Conservation (phyloP, 2,329 filamentous ascomycete genomes). For the Thermothelomyces thermophilus region DNA sequence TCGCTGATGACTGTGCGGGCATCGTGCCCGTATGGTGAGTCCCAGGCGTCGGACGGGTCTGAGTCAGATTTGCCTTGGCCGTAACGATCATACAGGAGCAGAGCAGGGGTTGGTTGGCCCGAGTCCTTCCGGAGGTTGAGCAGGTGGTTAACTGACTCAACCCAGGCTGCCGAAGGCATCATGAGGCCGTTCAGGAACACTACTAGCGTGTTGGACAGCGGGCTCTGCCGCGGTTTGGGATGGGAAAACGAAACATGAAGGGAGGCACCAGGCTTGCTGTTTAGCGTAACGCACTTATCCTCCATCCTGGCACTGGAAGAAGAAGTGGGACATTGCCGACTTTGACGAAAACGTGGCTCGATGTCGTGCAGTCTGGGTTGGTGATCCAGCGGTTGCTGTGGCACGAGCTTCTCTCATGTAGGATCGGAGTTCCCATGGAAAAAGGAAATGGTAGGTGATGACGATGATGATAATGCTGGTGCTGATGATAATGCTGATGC, state of each 20-base stretch:
- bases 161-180: slow-evolving; percentile 20
- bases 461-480: too few relatives aligned
- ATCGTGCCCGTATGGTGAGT: slow-evolving; percentile 41
- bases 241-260: slow-evolving; percentile 15
- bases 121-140: slow-evolving; percentile 6
- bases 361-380: not conserved
- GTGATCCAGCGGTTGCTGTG: too few relatives aligned
- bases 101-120: slow-evolving; percentile 28
- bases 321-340: too few relatives aligned
- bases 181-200: slow-evolving; percentile 26
- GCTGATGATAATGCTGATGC: not conserved
- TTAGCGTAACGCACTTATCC: slow-evolving; percentile 11
- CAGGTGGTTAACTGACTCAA: slow-evolving; percentile 14
- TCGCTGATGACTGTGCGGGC: slow-evolving; percentile 37
- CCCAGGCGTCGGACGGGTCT: slow-evolving; percentile 40
- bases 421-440: too few relatives aligned
- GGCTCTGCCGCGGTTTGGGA: not conserved
- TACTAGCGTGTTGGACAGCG: slow-evolving; percentile 18
- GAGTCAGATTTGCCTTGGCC: slow-evolving; percentile 45
- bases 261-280: slow-evolving; percentile 20
- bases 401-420: too few relatives aligned
- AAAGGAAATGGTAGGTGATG: too few relatives aligned
- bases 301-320: slow-evolving; percentile 12
- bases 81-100: slow-evolving; percentile 53
- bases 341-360: not conserved